Conservation (phyloP, 2,329 filamentous ascomycete species). For the Fusarium virguliforme region DNA sequence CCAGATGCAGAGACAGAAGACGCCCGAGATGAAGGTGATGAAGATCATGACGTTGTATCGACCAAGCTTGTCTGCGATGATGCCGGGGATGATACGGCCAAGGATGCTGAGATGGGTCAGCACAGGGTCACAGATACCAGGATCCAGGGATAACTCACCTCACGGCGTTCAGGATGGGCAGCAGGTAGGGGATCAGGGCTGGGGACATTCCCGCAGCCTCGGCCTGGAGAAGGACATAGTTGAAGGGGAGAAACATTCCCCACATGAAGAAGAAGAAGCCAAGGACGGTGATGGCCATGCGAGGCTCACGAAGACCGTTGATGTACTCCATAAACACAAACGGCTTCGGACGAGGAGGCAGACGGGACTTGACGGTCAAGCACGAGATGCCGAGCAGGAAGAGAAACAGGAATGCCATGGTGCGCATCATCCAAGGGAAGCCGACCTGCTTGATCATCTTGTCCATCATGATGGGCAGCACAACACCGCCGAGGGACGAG, state of each 20-base stretch:
- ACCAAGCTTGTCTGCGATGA: conserved; percentile 63
- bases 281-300: conserved; percentile 61
- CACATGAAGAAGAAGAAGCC: conserved; percentile 71
- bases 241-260: conserved; percentile 70
- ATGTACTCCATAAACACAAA: conserved; percentile 65
- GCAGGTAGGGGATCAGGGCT: conserved; percentile 62
- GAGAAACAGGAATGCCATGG: conserved; percentile 64
- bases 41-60: conserved; percentile 67
- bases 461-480: conserved; percentile 74
- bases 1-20: conserved; percentile 66
- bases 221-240: conserved; percentile 68
- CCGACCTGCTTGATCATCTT: conserved; percentile 66
- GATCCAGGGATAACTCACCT: conserved; percentile 54
- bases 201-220: conserved; percentile 61
- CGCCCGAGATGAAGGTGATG: conserved; percentile 65
- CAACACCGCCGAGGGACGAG: conserved; percentile 68
- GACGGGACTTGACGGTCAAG: conserved; percentile 55
- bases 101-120: conserved; percentile 59
- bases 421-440: conserved; percentile 66
- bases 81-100: conserved; percentile 68
- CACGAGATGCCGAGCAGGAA: conserved; percentile 55
- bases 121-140: neutral
- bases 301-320: conserved; percentile 63
- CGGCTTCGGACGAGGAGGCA: conserved; percentile 63
- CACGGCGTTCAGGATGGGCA: conserved; percentile 72